These are phyloP conservation scores for Diaporthe velutina DNA, from an alignment of 2,329 filamentous ascomycete genomes.

Conservation along the genomic window DNA sequence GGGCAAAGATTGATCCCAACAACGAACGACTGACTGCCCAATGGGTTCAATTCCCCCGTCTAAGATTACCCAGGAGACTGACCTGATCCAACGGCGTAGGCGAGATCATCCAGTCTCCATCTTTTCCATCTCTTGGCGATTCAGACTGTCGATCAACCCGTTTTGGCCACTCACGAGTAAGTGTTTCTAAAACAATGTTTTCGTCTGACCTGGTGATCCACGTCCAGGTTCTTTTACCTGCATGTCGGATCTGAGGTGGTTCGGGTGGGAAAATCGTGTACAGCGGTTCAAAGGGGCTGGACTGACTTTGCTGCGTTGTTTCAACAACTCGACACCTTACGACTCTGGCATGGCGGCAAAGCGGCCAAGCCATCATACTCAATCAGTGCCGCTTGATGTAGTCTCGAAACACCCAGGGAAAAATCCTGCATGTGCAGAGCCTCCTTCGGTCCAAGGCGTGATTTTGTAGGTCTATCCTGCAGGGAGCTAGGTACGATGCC, in stretches of 20 bases:
- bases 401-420: no score
- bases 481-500: background rate
- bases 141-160: conserved; percentile 10
- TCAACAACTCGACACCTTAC: background rate
- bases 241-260: background rate
- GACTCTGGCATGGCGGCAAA: background rate
- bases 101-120: conserved; percentile 26
- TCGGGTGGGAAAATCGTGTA: background rate
- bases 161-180: conserved; percentile 9
- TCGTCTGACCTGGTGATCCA: conserved; percentile 16
- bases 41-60: background rate
- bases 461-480: background rate
- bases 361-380: background rate
- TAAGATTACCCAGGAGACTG: conserved; percentile 23
- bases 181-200: conserved; percentile 23
- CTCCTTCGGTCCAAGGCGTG: background rate
- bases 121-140: conserved; percentile 12
- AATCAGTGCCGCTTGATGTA: background rate
- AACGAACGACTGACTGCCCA: background rate
- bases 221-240: background rate
- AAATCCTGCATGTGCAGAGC: background rate
- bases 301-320: background rate
- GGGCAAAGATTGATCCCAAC: background rate
- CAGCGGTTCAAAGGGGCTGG: background rate
- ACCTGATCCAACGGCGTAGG: conserved; percentile 17